Conservation (phyloP, 208 protist genomes). For the Porcisia hertigi region DNA sequence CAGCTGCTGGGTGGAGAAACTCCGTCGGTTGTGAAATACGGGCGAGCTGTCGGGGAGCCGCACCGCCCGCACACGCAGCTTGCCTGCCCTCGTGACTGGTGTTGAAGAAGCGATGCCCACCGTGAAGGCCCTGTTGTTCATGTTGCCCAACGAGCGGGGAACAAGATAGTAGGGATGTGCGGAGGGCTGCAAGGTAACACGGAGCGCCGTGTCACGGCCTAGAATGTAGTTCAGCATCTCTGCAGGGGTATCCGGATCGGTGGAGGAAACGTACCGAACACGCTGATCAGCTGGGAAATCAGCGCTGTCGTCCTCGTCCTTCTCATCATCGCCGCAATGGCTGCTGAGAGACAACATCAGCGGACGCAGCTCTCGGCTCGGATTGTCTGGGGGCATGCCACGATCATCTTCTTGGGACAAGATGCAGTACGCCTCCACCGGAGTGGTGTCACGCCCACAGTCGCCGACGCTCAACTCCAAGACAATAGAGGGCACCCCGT, state of each 20-base stretch:
- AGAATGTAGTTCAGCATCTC: conserved; percentile 48
- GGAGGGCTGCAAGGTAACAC: conserved; percentile 38
- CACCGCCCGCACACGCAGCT: conserved; percentile 39
- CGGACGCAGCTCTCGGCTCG: conserved; percentile 33
- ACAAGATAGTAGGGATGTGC: conserved; percentile 56
- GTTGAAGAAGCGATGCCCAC: conserved; percentile 37
- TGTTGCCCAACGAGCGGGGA: conserved; percentile 38
- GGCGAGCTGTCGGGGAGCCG: conserved; percentile 14
- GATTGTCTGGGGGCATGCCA: conserved; percentile 30
- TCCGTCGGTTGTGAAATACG: conserved; percentile 36
- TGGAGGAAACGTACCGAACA: conserved; percentile 24
- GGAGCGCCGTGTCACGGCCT: conserved; percentile 47
- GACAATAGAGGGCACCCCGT: conserved; percentile 41
- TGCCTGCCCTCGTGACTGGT: conserved; percentile 28
- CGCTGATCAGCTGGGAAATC: conserved; percentile 38
- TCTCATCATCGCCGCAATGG: not conserved
- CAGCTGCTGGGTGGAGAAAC: conserved; percentile 12
- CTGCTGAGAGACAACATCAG: conserved; percentile 48
- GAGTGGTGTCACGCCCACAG: not conserved
- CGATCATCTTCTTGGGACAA: conserved; percentile 71
- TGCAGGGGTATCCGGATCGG: conserved; percentile 40
- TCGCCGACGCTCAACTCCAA: conserved; percentile 42
- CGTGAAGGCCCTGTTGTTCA: conserved; percentile 35
- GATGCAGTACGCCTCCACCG: conserved; percentile 42
- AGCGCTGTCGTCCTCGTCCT: conserved; percentile 24